Conservation (phyloP, 129 eudicot species). For the Chrysanthemum makinoi region DNA sequence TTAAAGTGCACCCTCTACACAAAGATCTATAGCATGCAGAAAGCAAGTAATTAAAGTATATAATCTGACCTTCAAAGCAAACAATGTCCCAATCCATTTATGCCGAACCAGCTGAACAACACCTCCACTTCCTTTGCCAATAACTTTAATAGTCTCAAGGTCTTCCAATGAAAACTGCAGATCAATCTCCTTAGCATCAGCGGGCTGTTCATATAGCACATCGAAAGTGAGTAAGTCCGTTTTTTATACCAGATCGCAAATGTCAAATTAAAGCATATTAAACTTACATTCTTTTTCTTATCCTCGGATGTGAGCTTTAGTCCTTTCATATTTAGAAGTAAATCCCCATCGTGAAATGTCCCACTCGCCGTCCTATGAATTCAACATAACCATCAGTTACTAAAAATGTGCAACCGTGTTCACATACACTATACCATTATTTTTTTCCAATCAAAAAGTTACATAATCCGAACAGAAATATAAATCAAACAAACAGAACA, state of each 20-base stretch:
- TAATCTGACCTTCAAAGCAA: slow-evolving; percentile 87
- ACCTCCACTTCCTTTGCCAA: slow-evolving; percentile 99
- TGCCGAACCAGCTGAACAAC: slow-evolving; percentile 97
- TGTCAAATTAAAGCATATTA: background rate
- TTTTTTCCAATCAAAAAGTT: too few species aligned
- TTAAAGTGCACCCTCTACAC: background rate
- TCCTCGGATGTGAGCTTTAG: slow-evolving; percentile 64
- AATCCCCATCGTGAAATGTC: slow-evolving; percentile 97
- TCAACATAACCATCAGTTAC: slow-evolving; percentile 19
- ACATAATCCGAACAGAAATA: too few species aligned
- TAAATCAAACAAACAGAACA: too few species aligned
- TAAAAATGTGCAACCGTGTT: too few species aligned
- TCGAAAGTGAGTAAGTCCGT: background rate
- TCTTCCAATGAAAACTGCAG: slow-evolving; percentile 88
- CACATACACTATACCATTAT: too few species aligned
- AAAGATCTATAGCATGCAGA: background rate
- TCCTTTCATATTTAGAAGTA: slow-evolving; percentile 77
- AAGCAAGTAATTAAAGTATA: slow-evolving; percentile 8
- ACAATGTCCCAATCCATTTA: slow-evolving; percentile 89
- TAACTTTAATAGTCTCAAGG: slow-evolving; percentile 91
- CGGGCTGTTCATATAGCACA: slow-evolving; percentile 44
- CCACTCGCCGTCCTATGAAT: slow-evolving; percentile 86
- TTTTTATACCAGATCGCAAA: background rate
- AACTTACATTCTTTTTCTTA: slow-evolving; percentile 54
- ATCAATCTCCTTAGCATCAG: slow-evolving; percentile 69